These are phyloP conservation scores for Phialophora macrospora DNA, from an alignment of 2,329 filamentous ascomycete genomes.

Conservation along the genomic window DNA sequence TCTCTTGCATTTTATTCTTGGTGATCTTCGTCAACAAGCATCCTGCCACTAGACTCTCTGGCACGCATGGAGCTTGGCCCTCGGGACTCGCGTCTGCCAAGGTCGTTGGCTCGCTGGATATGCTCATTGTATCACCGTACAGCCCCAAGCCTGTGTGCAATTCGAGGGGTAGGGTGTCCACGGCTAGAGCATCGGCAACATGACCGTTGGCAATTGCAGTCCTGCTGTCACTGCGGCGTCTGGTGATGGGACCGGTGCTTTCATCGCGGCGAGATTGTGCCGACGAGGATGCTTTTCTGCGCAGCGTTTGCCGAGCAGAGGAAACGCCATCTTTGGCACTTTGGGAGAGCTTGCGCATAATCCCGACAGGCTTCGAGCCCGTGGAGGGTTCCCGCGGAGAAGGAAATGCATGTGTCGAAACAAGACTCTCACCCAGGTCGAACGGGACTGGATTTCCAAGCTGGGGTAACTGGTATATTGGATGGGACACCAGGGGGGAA, in stretches of 20 bases:
- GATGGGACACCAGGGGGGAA: conserved; percentile 35
- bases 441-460: conserved; percentile 58
- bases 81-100: conserved; percentile 45
- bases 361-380: conserved; percentile 61
- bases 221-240: conserved; percentile 87
- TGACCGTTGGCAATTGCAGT: conserved; percentile 58
- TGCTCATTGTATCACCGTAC: conserved; percentile 46
- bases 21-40: conserved; percentile 81
- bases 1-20: conserved; percentile 75
- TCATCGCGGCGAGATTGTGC: conserved; percentile 79
- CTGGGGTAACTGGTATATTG: conserved; percentile 42
- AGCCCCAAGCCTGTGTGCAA: conserved; percentile 40
- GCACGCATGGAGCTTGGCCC: conserved; percentile 69
- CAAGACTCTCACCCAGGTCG: conserved; percentile 74
- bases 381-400: conserved; percentile 25
- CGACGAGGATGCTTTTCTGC: conserved; percentile 77
- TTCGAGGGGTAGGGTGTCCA: conserved; percentile 29
- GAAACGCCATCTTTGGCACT: conserved; percentile 65
- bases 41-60: conserved; percentile 76
- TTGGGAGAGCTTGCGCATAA: conserved; percentile 86
- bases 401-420: conserved; percentile 47
- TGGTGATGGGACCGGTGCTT: conserved; percentile 86
- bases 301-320: conserved; percentile 57
- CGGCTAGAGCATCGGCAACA: conserved; percentile 26
- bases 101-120: conserved; percentile 47